Evolutionary conservation across 768 basidiomycete species (phyloP).

Genomic region (Bullera alba): DNA sequence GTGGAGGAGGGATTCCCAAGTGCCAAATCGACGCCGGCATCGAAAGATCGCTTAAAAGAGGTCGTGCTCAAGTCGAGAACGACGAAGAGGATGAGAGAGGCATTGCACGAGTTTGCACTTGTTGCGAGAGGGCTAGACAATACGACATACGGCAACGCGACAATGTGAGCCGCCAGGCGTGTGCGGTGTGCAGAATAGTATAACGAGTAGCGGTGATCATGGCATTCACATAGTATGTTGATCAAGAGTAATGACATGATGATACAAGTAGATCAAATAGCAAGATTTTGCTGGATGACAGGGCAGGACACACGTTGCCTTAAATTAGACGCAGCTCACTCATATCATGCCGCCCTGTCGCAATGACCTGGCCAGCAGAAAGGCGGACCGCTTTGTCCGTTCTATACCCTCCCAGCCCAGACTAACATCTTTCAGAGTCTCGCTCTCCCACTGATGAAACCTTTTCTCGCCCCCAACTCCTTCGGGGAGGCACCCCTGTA

Average conservation of each 20-base stretch:
- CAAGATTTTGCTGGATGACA: too few species aligned
- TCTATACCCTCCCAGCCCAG: constrained; percentile 16
- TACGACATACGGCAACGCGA: constrained; percentile 76
- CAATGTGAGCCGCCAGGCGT: too few species aligned
- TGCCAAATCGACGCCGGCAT: constrained; percentile 64
- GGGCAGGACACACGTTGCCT: background rate
- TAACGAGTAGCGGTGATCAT: background rate
- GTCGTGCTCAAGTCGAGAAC: constrained; percentile 55
- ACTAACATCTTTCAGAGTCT: background rate
- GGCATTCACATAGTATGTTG: background rate
- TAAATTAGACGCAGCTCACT: constrained; percentile 1
- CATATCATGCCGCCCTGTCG: constrained; percentile 21
- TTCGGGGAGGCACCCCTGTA: constrained; percentile 29
- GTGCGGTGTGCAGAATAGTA: constrained; percentile 8
- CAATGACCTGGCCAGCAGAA: constrained; percentile 12
- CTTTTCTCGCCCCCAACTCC: constrained; percentile 11
- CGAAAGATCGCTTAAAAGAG: constrained; percentile 63
- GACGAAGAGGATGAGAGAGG: constrained; percentile 66
- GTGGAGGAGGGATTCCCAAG: constrained; percentile 59
- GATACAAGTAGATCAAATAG: background rate
- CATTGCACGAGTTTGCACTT: constrained; percentile 78
- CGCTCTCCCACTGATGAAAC: constrained; percentile 1
- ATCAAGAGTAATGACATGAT: background rate
- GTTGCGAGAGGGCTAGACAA: constrained; percentile 77
- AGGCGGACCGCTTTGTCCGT: constrained; percentile 9